phyloP scores from a whole-genome alignment of 108 stramenopile species.

The Fistulifera pelliculosa region DNA sequence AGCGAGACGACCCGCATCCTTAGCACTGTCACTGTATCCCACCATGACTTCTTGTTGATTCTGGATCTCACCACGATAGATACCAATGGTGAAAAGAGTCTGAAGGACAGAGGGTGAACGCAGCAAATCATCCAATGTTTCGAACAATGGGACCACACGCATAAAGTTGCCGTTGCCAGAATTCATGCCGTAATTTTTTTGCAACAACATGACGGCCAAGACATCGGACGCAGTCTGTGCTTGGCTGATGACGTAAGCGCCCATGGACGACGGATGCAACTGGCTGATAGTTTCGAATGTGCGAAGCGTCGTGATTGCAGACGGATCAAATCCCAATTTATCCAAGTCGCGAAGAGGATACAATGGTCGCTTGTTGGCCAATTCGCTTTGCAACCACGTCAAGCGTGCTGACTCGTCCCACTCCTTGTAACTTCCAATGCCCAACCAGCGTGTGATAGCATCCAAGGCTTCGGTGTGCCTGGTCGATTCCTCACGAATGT shows the following conservation, averaged over 20 bases:
- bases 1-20: slow-evolving; percentile 93
- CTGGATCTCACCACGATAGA: slow-evolving; percentile 74
- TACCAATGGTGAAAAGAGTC: slow-evolving; percentile 59
- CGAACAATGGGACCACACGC: slow-evolving; percentile 96
- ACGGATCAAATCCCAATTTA: slow-evolving; percentile 44
- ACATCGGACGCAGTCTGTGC: slow-evolving; percentile 90
- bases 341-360: slow-evolving; percentile 62
- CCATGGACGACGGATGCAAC: slow-evolving; percentile 72
- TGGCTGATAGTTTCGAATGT: slow-evolving; percentile 63
- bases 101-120: slow-evolving; percentile 63
- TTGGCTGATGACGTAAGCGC: slow-evolving; percentile 95
- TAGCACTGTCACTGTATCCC: slow-evolving; percentile 94
- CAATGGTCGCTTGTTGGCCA: slow-evolving; percentile 80
- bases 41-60: slow-evolving; percentile 97
- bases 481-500: slow-evolving; percentile 93
- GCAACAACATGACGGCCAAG: slow-evolving; percentile 93
- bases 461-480: slow-evolving; percentile 87
- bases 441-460: slow-evolving; percentile 87
- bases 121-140: slow-evolving; percentile 88
- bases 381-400: slow-evolving; percentile 79
- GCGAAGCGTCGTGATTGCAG: slow-evolving; percentile 63
- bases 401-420: slow-evolving; percentile 88
- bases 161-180: slow-evolving; percentile 65
- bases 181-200: slow-evolving; percentile 87
- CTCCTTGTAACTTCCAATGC: slow-evolving; percentile 84